Percentiles rank a stretch among this genome's conserved stretches.
phyloP scores from a whole-genome alignment of 345 rosid genomes.

The Eucalyptus camaldulensis region DNA sequence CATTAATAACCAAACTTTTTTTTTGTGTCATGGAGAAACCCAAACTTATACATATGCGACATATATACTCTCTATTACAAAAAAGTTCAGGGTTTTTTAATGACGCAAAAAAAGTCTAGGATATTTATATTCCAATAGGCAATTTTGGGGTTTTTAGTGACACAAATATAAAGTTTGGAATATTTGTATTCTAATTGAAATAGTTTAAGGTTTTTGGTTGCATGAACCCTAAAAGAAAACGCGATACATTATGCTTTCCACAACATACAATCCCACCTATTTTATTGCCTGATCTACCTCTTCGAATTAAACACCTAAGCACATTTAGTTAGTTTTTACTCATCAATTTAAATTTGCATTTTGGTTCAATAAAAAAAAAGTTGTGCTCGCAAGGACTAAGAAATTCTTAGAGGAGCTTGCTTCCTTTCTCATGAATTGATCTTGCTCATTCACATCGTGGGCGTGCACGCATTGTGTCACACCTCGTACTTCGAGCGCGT shows the following conservation, averaged over 20 bases:
- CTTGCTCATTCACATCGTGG: background rate
- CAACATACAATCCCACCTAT: background rate
- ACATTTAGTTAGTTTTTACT: background rate
- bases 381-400: background rate
- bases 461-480: background rate
- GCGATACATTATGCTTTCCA: background rate
- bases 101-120: too few species aligned
- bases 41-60: too few species aligned
- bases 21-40: too few species aligned
- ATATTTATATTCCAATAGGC: too few species aligned
- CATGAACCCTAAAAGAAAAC: too few species aligned
- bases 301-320: background rate
- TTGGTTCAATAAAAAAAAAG: background rate
- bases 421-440: background rate
- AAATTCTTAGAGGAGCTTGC: background rate
- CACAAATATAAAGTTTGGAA: too few species aligned
- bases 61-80: too few species aligned
- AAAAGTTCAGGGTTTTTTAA: too few species aligned
- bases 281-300: background rate
- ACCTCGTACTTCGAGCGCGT: accelerated
- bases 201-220: too few species aligned
- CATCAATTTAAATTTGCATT: background rate
- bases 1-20: too few species aligned
- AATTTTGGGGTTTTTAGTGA: background rate
- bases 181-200: too few species aligned